Evolutionary conservation across 179 eudicot species (phyloP).

Genomic region (Beta macrorhiza): DNA sequence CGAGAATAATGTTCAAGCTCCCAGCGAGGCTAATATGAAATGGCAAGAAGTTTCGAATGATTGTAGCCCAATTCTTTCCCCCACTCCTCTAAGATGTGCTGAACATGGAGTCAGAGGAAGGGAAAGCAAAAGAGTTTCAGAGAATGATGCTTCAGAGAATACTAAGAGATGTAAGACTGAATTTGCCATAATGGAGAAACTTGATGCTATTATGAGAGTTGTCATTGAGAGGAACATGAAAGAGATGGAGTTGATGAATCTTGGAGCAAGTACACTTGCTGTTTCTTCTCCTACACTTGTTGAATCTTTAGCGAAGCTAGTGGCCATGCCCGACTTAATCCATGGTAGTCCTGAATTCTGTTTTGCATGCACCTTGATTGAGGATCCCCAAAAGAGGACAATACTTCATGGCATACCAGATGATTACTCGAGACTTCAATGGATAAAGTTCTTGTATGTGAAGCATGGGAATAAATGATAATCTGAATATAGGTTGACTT

Average conservation of each 20-base stretch:
- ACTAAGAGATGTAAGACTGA: slow-evolving; percentile 3
- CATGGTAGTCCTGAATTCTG: slow-evolving; percentile 22
- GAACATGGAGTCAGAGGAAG: not conserved
- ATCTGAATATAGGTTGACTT: not conserved
- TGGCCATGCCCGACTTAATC: not conserved
- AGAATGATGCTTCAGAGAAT: not conserved
- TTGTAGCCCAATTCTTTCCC: slow-evolving; percentile 7
- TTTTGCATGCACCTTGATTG: slow-evolving; percentile 16
- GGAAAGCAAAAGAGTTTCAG: not conserved
- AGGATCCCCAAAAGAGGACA: slow-evolving; percentile 17
- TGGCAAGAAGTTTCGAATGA: slow-evolving; percentile 7
- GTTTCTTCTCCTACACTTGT: not conserved
- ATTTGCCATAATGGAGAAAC: slow-evolving; percentile 3
- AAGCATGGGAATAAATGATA: not conserved
- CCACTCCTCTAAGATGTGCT: not conserved
- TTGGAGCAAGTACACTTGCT: not conserved
- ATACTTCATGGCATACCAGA: slow-evolving; percentile 17
- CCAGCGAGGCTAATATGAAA: not conserved
- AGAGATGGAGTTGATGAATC: not conserved
- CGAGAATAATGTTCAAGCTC: slow-evolving; percentile 3
- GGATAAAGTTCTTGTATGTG: slow-evolving; percentile 10
- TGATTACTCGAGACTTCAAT: slow-evolving; percentile 13
- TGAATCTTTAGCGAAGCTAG: slow-evolving; percentile 9
- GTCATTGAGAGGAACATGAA: not conserved
- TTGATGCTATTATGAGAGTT: not conserved